A percentile compares a stretch with the other conserved stretches of the same genome.
Conservation (phyloP, 2,329 filamentous ascomycete genomes). For the Chaetomium sp. region DNA sequence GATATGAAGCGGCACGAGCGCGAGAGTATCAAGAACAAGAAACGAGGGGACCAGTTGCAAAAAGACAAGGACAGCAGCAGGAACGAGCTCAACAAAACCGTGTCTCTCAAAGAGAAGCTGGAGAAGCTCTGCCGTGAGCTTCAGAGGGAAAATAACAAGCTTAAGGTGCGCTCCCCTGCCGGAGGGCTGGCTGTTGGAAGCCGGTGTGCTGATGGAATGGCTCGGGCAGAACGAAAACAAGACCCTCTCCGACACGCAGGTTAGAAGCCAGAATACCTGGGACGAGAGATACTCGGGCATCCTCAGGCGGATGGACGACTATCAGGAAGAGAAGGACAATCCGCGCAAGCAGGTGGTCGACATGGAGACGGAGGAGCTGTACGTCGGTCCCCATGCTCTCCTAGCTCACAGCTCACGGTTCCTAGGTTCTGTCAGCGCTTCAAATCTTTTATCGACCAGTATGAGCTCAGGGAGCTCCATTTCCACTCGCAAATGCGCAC, state of each 20-base stretch:
- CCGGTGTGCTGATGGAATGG: slow-evolving; percentile 25
- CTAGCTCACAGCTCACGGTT: slow-evolving; percentile 40
- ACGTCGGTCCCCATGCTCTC: slow-evolving; percentile 42
- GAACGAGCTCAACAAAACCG: slow-evolving; percentile 86
- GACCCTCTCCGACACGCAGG: slow-evolving; percentile 82
- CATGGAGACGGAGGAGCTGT: slow-evolving; percentile 88
- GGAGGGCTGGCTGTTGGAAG: not conserved
- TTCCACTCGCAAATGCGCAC: slow-evolving; percentile 90
- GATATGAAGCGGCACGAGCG: slow-evolving; percentile 96
- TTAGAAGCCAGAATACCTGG: slow-evolving; percentile 77
- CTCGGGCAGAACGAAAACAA: slow-evolving; percentile 82
- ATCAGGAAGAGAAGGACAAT: slow-evolving; percentile 83
- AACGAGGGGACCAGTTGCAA: slow-evolving; percentile 88
- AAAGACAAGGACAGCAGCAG: slow-evolving; percentile 93
- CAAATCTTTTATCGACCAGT: slow-evolving; percentile 95
- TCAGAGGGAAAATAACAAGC: slow-evolving; percentile 95
- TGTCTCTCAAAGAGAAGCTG: slow-evolving; percentile 90
- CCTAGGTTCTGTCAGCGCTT: slow-evolving; percentile 79
- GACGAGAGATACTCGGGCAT: slow-evolving; percentile 83
- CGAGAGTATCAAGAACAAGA: slow-evolving; percentile 94
- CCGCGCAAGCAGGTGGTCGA: slow-evolving; percentile 79
- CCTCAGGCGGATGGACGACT: slow-evolving; percentile 81
- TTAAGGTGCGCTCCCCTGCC: slow-evolving; percentile 67
- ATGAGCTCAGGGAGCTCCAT: slow-evolving; percentile 91
- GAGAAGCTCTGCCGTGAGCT: slow-evolving; percentile 95